These are phyloP conservation scores for Candida mesenterica DNA, from an alignment of 1,139 yeast species.

Conservation along the genomic window DNA sequence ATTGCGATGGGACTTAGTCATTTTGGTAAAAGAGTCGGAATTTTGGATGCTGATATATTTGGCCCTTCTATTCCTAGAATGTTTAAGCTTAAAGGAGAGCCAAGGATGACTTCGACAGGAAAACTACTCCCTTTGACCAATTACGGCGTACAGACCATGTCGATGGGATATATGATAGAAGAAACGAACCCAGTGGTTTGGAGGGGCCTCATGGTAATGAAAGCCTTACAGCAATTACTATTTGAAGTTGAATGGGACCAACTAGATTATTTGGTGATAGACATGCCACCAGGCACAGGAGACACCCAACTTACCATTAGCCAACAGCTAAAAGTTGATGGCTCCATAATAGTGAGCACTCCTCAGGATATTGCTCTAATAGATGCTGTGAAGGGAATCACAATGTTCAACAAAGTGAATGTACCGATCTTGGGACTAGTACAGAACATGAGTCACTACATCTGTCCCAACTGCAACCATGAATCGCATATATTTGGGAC, in stretches of 20 bases:
- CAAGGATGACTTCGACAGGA: slow-evolving; percentile 54
- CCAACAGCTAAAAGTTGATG: slow-evolving; percentile 73
- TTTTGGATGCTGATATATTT: slow-evolving; percentile 78
- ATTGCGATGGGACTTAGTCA: slow-evolving; percentile 60
- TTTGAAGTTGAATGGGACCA: slow-evolving; percentile 79
- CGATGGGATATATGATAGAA: slow-evolving; percentile 80
- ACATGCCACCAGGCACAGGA: slow-evolving; percentile 93
- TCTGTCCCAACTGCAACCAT: slow-evolving; percentile 75
- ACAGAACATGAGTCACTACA: slow-evolving; percentile 77
- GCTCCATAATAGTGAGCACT: slow-evolving; percentile 80
- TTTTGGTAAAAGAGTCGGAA: slow-evolving; percentile 60
- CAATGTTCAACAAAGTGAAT: slow-evolving; percentile 71
- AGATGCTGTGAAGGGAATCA: slow-evolving; percentile 78
- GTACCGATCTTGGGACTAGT: slow-evolving; percentile 79
- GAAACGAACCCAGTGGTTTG: slow-evolving; percentile 75
- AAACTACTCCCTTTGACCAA: slow-evolving; percentile 68
- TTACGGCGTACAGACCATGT: slow-evolving; percentile 81
- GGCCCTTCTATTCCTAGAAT: slow-evolving; percentile 82
- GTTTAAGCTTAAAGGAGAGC: slow-evolving; percentile 64
- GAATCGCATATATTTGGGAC: slow-evolving; percentile 74
- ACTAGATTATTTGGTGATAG: slow-evolving; percentile 71
- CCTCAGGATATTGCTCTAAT: slow-evolving; percentile 84
- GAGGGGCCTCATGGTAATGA: slow-evolving; percentile 87
- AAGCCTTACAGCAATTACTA: slow-evolving; percentile 76
- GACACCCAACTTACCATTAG: slow-evolving; percentile 82